phyloP scores from a whole-genome alignment of 495 filamentous ascomycete genomes.

The Hyaloscypha bicolor region DNA sequence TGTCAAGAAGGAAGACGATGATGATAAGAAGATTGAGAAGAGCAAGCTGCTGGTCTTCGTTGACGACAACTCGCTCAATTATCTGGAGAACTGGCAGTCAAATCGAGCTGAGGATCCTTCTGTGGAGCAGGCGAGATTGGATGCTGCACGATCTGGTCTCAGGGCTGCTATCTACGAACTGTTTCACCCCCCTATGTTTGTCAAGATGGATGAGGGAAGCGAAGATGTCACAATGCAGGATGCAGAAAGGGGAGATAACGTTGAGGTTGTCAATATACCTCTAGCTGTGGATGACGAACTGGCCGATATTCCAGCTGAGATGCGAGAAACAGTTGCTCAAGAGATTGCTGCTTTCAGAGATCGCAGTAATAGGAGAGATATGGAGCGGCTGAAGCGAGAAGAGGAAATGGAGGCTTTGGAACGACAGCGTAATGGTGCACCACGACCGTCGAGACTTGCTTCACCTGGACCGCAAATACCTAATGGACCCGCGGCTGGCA shows the following conservation, averaged over 20 bases:
- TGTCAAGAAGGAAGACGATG: slow-evolving; percentile 41
- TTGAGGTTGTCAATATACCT: slow-evolving; percentile 89
- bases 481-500: slow-evolving; percentile 69
- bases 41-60: slow-evolving; percentile 72
- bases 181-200: slow-evolving; percentile 64
- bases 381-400: slow-evolving; percentile 83
- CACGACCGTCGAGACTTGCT: slow-evolving; percentile 66
- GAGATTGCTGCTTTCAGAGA: slow-evolving; percentile 96
- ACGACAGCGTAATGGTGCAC: slow-evolving; percentile 67
- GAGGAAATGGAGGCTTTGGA: slow-evolving; percentile 93
- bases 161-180: slow-evolving; percentile 68
- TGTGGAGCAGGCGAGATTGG: slow-evolving; percentile 66
- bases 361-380: slow-evolving; percentile 80
- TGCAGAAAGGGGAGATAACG: slow-evolving; percentile 58
- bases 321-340: slow-evolving; percentile 93
- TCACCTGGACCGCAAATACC: slow-evolving; percentile 59
- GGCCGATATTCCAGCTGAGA: slow-evolving; percentile 92
- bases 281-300: slow-evolving; percentile 91
- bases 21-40: slow-evolving; percentile 66
- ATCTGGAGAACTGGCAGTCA: slow-evolving; percentile 77
- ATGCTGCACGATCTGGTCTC: slow-evolving; percentile 64
- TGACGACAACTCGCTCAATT: slow-evolving; percentile 78
- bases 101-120: slow-evolving; percentile 64
- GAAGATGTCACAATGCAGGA: slow-evolving; percentile 77
- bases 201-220: slow-evolving; percentile 52